Base-by-base conservation (phyloP, 805 yeast species). In the Cyberlindnera xylosilytica region DNA sequence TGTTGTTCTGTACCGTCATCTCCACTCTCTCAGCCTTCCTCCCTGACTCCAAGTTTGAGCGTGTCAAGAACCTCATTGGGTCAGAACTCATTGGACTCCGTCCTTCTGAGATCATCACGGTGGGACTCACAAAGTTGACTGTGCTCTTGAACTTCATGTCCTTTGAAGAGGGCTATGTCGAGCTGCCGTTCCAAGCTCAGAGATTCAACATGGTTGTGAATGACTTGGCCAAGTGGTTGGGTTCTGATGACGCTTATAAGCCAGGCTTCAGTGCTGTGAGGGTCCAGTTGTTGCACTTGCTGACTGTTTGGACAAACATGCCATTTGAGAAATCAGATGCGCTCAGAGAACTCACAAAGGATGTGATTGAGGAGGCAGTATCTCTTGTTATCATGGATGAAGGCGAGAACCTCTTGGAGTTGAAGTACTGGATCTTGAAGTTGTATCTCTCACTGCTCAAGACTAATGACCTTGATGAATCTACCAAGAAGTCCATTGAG, bases 61-160 rank as follows among this genome's bases (percentile, higher is more conserved):
- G 81, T 45, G 50, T 76, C 9, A 72, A 89, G 49, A 83, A 80
- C 49, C 69, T 70, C 42, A 64, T 76, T n/a, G 79, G 80, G 12
- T 78, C 90, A 1, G 88, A 82, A 51, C 57, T 84, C 17, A 64
- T 83, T 35, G 87, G 88, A 1, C 62, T 74, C 2, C 69, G 68
- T 38, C 52, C 70, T 2, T 39, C 60, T 0, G 73, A 73, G 24
- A 68, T 81, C 11, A 39, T 70, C 7, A 36, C 54, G 3, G 57
- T 57, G 3, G 83, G 83, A 0, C 57, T 78, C 27, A 61, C 58
- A 13, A 70, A 73, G 58, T 45, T 84, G 4, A 63, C 78, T 1
- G 50, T 81, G 3, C 61, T 83, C 30, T 70, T 67, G 36, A 66
- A 70, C 44, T 62, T 68, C 48, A 66, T 78, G 44, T 18, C 29